Percentiles rank a stretch among this genome's conserved stretches.
These are phyloP conservation scores for Claviceps africana DNA, from an alignment of 2,329 filamentous ascomycete genomes.

Conservation along the genomic window DNA sequence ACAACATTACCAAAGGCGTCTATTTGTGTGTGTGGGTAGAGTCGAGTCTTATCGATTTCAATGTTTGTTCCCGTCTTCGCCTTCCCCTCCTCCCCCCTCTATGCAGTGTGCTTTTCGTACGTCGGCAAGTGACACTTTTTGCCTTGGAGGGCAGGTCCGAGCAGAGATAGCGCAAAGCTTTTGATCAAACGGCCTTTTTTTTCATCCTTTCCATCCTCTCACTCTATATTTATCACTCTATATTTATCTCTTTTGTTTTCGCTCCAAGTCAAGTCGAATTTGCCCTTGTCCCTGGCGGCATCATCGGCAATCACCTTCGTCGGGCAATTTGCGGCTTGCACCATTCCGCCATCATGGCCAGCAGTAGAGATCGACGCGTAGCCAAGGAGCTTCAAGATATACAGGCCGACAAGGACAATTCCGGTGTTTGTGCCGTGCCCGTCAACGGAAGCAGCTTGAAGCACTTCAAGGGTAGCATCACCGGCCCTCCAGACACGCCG, in stretches of 20 bases:
- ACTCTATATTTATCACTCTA: too few species aligned
- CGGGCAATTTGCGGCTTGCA: not conserved
- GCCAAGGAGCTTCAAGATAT: conserved; percentile 69
- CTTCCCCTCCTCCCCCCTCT: not conserved
- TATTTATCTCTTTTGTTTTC: not conserved
- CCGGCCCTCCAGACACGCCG: conserved; percentile 79
- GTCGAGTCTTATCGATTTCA: not conserved
- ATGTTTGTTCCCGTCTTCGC: not conserved
- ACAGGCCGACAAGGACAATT: conserved; percentile 53
- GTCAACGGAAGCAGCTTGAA: conserved; percentile 57
- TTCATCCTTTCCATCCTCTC: not conserved
- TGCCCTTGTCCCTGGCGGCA: not conserved
- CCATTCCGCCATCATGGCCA: conserved; percentile 25
- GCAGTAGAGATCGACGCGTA: conserved; percentile 45
- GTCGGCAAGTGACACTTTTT: not conserved
- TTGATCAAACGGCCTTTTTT: not conserved
- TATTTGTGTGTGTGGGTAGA: not conserved
- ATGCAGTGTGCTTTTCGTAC: not conserved
- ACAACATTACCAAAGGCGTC: not conserved
- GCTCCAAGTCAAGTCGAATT: not conserved
- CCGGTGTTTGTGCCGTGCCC: conserved; percentile 58
- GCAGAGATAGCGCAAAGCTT: not conserved
- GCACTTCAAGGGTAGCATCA: conserved; percentile 70
- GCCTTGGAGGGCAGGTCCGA: not conserved
- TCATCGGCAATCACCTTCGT: not conserved